phyloP scores from a whole-genome alignment of 768 basidiomycete species.

The Mycena sanguinolenta region DNA sequence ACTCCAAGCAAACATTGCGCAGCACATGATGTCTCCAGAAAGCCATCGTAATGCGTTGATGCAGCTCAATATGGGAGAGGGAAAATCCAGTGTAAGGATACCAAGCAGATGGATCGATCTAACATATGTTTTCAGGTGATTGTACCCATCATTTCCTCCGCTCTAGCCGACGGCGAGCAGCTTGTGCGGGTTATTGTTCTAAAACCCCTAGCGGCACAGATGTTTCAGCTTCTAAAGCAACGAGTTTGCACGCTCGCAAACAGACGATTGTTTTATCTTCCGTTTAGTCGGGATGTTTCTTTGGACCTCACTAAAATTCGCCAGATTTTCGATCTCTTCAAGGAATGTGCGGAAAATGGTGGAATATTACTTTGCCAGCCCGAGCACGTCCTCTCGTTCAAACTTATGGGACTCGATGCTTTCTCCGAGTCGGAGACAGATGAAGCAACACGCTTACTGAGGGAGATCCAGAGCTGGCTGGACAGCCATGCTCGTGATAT shows the following conservation, averaged over 20 bases:
- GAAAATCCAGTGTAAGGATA: conserved; percentile 57
- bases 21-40: conserved; percentile 52
- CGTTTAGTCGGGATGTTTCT: conserved; percentile 60
- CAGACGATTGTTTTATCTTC: conserved; percentile 62
- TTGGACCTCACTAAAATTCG: conserved; percentile 36
- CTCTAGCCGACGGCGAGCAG: conserved; percentile 57
- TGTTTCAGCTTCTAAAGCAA: conserved; percentile 62
- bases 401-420: conserved; percentile 54
- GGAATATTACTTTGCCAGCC: conserved; percentile 67
- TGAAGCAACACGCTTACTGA: conserved; percentile 30
- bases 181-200: conserved; percentile 65
- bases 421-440: neutral
- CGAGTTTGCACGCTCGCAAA: conserved; percentile 60
- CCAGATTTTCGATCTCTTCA: conserved; percentile 48
- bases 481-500: conserved; percentile 51
- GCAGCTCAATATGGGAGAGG: conserved; percentile 74
- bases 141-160: conserved; percentile 57
- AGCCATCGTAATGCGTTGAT: conserved; percentile 52
- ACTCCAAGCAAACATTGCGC: conserved; percentile 48
- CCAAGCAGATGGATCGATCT: neutral
- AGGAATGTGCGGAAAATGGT: conserved; percentile 51
- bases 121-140: conserved; percentile 48
- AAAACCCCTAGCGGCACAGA: conserved; percentile 61
- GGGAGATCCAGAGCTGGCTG: conserved; percentile 47
- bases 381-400: conserved; percentile 66